Evolutionary conservation across 768 basidiomycete genomes (phyloP).

Genomic region (Cystoderma amianthinum): DNA sequence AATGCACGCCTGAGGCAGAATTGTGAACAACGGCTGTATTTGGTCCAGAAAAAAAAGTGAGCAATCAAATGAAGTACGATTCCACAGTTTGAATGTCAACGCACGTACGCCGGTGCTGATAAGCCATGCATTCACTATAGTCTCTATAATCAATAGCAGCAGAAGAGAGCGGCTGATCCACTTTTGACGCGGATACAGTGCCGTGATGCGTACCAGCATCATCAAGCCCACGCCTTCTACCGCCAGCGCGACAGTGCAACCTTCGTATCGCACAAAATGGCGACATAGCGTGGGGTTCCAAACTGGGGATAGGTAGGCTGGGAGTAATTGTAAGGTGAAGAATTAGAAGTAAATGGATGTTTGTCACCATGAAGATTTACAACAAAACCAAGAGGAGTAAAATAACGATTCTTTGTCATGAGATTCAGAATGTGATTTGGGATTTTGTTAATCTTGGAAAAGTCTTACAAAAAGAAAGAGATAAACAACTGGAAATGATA

Average conservation of each 20-base stretch:
- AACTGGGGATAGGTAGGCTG: conserved; percentile 34
- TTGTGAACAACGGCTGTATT: conserved; percentile 33
- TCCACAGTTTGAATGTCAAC: conserved; percentile 12
- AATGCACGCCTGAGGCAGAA: conserved; percentile 25
- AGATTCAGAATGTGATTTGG: too few relatives aligned
- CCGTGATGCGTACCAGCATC: conserved; percentile 50
- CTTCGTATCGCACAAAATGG: conserved; percentile 45
- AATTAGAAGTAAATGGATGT: not conserved
- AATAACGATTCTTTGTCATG: conserved; percentile 47
- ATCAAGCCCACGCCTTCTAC: conserved; percentile 46
- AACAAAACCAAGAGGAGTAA: conserved; percentile 57
- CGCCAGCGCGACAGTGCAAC: conserved; percentile 44
- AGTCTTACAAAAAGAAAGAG: conserved; percentile 36
- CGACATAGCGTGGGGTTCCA: conserved; percentile 37
- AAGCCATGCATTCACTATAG: conserved; percentile 48
- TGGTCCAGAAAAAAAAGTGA: not conserved
- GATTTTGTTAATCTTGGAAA: too few relatives aligned
- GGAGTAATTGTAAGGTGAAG: too few relatives aligned
- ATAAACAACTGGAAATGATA: conserved; percentile 24
- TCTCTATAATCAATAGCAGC: conserved; percentile 33
- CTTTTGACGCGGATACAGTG: conserved; percentile 26
- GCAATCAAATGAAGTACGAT: too few relatives aligned
- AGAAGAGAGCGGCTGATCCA: conserved; percentile 21
- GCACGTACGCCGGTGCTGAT: conserved; percentile 41
- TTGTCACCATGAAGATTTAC: conserved; percentile 36